These are phyloP conservation scores for Claviceps sp. DNA, from an alignment of 2,329 filamentous ascomycete genomes.

Conservation along the genomic window DNA sequence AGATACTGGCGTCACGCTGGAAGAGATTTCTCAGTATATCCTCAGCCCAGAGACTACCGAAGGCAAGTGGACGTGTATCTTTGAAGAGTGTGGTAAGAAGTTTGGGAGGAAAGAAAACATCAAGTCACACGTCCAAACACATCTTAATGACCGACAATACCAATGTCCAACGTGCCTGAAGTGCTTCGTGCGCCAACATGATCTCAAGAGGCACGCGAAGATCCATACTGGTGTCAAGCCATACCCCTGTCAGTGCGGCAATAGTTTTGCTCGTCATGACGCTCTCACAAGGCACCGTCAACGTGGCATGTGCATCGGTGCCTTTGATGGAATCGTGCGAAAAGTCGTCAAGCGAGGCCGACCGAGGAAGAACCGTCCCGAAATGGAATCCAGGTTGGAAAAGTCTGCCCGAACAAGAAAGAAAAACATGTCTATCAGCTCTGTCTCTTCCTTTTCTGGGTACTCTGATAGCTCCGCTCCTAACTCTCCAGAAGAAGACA, in stretches of 20 bases:
- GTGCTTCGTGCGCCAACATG: conserved; percentile 93
- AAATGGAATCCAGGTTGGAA: conserved; percentile 40
- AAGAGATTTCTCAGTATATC: conserved; percentile 70
- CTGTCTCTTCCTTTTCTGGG: conserved; percentile 39
- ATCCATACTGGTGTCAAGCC: conserved; percentile 95
- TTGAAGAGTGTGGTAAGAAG: conserved; percentile 66
- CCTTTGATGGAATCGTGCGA: conserved; percentile 64
- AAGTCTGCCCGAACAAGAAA: conserved; percentile 44
- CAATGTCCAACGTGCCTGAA: conserved; percentile 88
- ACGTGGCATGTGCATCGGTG: conserved; percentile 90
- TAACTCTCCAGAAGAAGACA: conserved; percentile 39
- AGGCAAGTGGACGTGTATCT: conserved; percentile 69
- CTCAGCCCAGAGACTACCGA: conserved; percentile 58
- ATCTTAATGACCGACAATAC: conserved; percentile 91
- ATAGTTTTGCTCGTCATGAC: conserved; percentile 89
- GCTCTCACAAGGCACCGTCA: conserved; percentile 89
- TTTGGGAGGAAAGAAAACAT: conserved; percentile 99
- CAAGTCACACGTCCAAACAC: conserved; percentile 95
- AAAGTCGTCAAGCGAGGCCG: conserved; percentile 50
- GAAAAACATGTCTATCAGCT: conserved; percentile 36
- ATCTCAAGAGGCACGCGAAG: conserved; percentile 92
- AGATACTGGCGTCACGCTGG: conserved; percentile 74
- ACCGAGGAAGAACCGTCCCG: conserved; percentile 47
- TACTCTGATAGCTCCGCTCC: conserved; percentile 43
- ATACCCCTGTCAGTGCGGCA: conserved; percentile 87